Percentiles rank a stretch among this genome's conserved stretches.
Conservation (phyloP, 208 protist species). For the Acanthamoeba quina region DNA sequence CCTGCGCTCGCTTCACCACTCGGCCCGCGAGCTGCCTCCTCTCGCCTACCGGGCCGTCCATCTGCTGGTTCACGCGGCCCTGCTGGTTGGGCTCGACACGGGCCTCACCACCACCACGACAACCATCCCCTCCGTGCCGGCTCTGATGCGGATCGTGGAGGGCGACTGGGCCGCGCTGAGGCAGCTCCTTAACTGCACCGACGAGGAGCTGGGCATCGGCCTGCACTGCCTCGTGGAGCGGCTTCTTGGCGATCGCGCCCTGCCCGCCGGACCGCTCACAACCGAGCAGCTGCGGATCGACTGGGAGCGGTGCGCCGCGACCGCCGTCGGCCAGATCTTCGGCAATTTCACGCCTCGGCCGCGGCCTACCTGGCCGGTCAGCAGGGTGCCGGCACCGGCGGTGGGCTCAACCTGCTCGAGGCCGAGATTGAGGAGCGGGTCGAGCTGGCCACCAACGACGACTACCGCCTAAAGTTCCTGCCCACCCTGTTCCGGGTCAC, state of each 20-base stretch:
- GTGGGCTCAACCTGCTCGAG: constrained; percentile 9
- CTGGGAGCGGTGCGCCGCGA: background rate
- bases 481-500: background rate
- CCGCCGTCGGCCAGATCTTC: background rate
- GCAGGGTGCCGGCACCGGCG: background rate
- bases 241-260: background rate
- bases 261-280: background rate
- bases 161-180: constrained; percentile 4
- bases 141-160: background rate
- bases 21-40: background rate
- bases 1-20: background rate
- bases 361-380: background rate
- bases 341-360: background rate
- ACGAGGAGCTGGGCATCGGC: constrained; percentile 14
- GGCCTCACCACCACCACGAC: background rate
- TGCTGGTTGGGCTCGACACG: background rate
- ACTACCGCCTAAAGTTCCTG: background rate
- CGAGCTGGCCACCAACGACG: background rate
- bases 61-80: constrained; percentile 7
- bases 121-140: background rate
- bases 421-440: constrained; percentile 30
- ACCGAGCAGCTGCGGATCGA: background rate
- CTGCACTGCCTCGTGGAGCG: background rate
- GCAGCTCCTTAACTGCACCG: constrained; percentile 20
- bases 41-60: background rate